Evolutionary conservation across 1,284 basidiomycete genomes (phyloP), one percentile per base, ranked within the genome.

Genomic region (Microbotryum violaceum): DNA sequence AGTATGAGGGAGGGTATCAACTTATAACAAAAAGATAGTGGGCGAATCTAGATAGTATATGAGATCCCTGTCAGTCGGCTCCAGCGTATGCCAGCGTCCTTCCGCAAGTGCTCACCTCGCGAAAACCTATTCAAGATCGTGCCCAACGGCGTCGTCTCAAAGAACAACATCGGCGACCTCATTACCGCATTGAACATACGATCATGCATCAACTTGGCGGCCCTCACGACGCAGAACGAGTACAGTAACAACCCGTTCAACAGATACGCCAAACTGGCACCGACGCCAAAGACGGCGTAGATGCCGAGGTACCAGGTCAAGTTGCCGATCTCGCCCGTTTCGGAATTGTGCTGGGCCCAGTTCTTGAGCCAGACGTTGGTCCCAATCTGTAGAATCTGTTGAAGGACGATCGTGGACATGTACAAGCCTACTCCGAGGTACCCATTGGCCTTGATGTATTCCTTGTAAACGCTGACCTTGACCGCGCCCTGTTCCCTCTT

Each of bases 401-500:
- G 75, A 4, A 81, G 62, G 16, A 83, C 63, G 16, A 82, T 83
- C 4, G 81, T 78, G 16, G 86, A 55, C 9, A 91, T 65, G 74
- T 89, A 92, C 25, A 85, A 70, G 25, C 61, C n/a, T 29, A 74
- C 90, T 3, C 89, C 89, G 4, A 78, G 70, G 64, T 81, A 83
- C 2, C 88, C 89, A 14, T 89, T 88, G 0, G 91, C 88, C 63
- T 82, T 76, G 71, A 94, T 81, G 74, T 94, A 96, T 62, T 84
- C 78, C 62, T 78, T 74, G 75, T 96, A 96, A 2, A 94, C 87
- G 21, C 81, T 77, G 42, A 74, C 72, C 75, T 92, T 92, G 66
- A 94, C 90, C 18, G 81, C 82, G 2, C 92, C 91, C 73, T 87
- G 85, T 70, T 93, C 89, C 49, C 80, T 81, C 71, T 90, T 85